These are phyloP conservation scores for Penicillium argentinense DNA, from an alignment of 495 filamentous ascomycete genomes.

Conservation along the genomic window DNA sequence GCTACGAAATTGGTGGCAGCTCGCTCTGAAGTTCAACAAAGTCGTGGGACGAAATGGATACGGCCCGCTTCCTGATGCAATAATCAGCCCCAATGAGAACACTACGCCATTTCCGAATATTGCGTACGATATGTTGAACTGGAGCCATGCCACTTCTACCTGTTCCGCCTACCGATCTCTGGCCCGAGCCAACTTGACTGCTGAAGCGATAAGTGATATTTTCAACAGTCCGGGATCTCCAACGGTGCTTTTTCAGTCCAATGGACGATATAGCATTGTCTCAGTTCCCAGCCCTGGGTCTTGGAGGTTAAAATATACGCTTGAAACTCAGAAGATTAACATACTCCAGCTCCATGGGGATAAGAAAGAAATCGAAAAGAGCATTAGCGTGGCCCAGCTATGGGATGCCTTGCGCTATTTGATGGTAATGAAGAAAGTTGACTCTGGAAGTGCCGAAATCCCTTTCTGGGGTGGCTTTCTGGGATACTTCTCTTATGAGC, in stretches of 20 bases:
- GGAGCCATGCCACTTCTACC: constrained; percentile 33
- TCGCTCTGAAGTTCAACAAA: constrained; percentile 39
- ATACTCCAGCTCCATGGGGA: constrained; percentile 23
- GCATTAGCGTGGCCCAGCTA: constrained; percentile 32
- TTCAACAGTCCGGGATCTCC: constrained; percentile 39
- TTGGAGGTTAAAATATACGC: constrained; percentile 45
- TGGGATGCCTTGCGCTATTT: constrained; percentile 51
- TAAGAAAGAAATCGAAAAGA: constrained; percentile 13
- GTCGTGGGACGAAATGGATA: constrained; percentile 30
- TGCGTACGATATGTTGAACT: constrained; percentile 37
- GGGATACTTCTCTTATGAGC: constrained; percentile 88
- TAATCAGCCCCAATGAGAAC: constrained; percentile 25
- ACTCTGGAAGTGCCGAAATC: constrained; percentile 36
- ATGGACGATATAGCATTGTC: constrained; percentile 41
- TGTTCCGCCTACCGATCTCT: constrained; percentile 30
- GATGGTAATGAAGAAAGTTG: constrained; percentile 52
- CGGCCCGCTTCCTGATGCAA: constrained; percentile 22
- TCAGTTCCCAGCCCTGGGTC: constrained; percentile 40
- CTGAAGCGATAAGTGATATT: constrained; percentile 36
- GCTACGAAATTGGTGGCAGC: constrained; percentile 74
- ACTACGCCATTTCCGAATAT: constrained; percentile 26
- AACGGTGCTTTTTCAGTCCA: constrained; percentile 44
- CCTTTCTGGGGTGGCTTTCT: constrained; percentile 90
- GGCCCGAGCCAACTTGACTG: constrained; percentile 15
- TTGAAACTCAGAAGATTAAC: constrained; percentile 21